Conservation (phyloP, 1,284 basidiomycete species). For the Malassezia obtusa region DNA sequence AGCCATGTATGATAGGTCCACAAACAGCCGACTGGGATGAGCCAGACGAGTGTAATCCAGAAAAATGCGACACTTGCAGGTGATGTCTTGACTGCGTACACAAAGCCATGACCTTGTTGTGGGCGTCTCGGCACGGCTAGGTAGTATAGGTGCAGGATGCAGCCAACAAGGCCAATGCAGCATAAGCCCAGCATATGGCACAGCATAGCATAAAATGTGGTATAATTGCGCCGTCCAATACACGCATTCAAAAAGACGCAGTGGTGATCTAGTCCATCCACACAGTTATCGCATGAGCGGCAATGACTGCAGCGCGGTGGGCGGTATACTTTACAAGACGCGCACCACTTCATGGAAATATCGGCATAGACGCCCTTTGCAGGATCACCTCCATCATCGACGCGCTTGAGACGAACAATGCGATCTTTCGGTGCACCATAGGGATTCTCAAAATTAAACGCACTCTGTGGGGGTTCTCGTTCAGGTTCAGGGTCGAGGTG, state of each 20-base stretch:
- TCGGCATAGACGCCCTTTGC: conserved; percentile 9
- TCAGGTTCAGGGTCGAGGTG: conserved; percentile 42
- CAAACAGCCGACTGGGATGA: conserved; percentile 27
- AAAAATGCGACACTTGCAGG: conserved; percentile 39
- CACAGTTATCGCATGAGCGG: conserved; percentile 46
- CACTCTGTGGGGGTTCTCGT: conserved; percentile 18
- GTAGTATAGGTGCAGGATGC: conserved; percentile 21
- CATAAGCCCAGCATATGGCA: conserved; percentile 5
- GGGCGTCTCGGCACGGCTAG: conserved; percentile 14
- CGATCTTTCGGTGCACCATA: conserved; percentile 21
- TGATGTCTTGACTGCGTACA: conserved; percentile 23
- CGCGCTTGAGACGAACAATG: conserved; percentile 22
- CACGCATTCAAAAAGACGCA: conserved; percentile 48
- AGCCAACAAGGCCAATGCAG: conserved; percentile 11
- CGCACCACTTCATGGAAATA: conserved; percentile 43
- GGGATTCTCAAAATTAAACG: neutral
- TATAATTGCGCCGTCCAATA: conserved; percentile 45
- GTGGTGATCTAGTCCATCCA: conserved; percentile 47
- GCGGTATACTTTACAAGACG: conserved; percentile 42
- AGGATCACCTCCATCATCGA: conserved; percentile 12
- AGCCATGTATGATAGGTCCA: conserved; percentile 38
- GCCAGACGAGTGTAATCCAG: conserved; percentile 21
- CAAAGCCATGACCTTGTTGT: conserved; percentile 14
- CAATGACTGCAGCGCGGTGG: conserved; percentile 46
- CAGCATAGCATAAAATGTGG: conserved; percentile 42